Conservation (phyloP, 2,329 filamentous ascomycete genomes). For the Trichoderma aggressivum region DNA sequence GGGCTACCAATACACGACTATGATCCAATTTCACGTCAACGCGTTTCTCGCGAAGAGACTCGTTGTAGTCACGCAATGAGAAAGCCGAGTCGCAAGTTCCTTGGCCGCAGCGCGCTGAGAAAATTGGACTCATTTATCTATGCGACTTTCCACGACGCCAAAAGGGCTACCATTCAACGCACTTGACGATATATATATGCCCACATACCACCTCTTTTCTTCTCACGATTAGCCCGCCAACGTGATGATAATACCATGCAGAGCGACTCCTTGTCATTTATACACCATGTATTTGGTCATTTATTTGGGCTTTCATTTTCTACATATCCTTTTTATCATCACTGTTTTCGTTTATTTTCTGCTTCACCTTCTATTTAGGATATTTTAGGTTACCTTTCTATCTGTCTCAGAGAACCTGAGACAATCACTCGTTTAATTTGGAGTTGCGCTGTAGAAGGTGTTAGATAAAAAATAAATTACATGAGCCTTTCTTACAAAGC, state of each 20-base stretch:
- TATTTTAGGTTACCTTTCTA: too few relatives aligned
- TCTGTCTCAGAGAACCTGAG: too few relatives aligned
- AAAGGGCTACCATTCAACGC: neutral
- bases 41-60: neutral
- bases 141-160: neutral
- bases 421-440: too few relatives aligned
- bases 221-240: neutral
- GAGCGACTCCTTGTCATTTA: neutral
- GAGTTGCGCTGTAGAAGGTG: too few relatives aligned
- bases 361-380: too few relatives aligned
- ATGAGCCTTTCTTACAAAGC: too few relatives aligned
- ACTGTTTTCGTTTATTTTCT: too few relatives aligned
- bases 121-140: neutral
- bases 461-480: too few relatives aligned
- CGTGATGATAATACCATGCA: neutral
- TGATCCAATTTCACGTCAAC: accelerated
- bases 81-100: neutral
- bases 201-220: neutral
- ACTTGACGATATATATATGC: too few relatives aligned
- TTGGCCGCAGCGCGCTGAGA: neutral
- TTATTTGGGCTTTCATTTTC: neutral
- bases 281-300: too few relatives aligned
- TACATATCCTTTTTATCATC: neutral
- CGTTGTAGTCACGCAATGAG: neutral
- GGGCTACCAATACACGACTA: neutral